Base-by-base conservation (phyloP, 2,329 filamentous ascomycete genomes). In the Cladosporium halotolerans region DNA sequence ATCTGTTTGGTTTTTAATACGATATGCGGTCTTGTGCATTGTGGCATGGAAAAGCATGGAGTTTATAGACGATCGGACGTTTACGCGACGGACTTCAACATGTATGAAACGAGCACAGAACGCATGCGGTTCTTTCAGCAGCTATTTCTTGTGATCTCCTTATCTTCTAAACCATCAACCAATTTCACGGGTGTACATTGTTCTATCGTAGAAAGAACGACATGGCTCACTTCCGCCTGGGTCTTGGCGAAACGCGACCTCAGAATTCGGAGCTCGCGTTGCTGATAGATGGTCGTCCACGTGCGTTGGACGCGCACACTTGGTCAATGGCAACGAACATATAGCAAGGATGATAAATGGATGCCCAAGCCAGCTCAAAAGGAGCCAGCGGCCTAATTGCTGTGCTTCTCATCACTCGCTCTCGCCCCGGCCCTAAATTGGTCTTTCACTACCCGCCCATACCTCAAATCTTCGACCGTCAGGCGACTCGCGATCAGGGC, bases 401-500 rank as follows among this genome's bases (percentile, higher is more conserved):
- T 40, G 82, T 92, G 54, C 82, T 88, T 48, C 79, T 92, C 38
- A 82, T 90, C 60, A 82, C 88, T 63, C 81, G 86, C 59, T 88
- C 86, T 33, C 83, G 86, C 59, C 86, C 88, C 62, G 89, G 89
- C 13, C 87, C 89, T 28, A 82, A 84, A 58, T 86, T 93, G 63
- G 86, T 93, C 63, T 95, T 91, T 70, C 88, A 95, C 70, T 93
- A 93, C 65, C 89, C 52, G 5, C 52, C 43, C 3, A 11, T 44
- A 31, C 52, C 42, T 2, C 39, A 39, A 28, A 28, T 41, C 23
- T 11, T 31, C 10, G 16, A 40, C 16, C 42, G n/a, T n/a, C 42
- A 28, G 23, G 39, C 13, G 3, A n/a, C 13, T 8, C 28, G 33
- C 9, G 18, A 33, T 18, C 32, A 43, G 7, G 18, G 23, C 10